Evolutionary conservation across 2,329 filamentous ascomycete species (phyloP), one percentile per base, ranked within the genome.

Genomic region (Alternaria dauci): DNA sequence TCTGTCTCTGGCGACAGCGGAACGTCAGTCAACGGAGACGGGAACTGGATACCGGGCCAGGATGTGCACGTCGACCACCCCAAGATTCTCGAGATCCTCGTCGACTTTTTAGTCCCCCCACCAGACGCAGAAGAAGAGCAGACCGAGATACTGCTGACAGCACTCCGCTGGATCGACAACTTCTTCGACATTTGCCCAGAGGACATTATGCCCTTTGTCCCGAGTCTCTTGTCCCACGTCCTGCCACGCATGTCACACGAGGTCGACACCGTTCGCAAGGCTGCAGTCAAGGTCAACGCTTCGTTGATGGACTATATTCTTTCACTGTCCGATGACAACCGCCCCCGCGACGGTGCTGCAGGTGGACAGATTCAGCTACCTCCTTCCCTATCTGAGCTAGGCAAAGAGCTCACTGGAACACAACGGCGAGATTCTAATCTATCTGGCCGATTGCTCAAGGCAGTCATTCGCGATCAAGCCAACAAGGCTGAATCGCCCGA

Each of bases 121-220:
- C 83, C 90, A n/a, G 70, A 71, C 36, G 39, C 75, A 89, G 94
- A 97, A 76, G 93, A 98, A 42, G 74, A 76, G 54, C 72, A 75
- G 43, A 74, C 73, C 76, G 92, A 97, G 72, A 94, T 96, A 66
- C 87, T 97, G 44, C 85, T 97, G 39, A 96, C 96, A 54, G 93
- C 94, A 3, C 83, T 99, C 28, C 88, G 93, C 63, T 99, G 95
- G 95, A 93, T 99, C 66, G 93, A 97, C 67, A 91, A 91, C 61
- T 97, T 99, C 76, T 91, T 99, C 69, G 94, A 98, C 65, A 98
- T 99, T 46, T 97, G 94, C 70, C 94, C 95, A 0, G 95, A 97
- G 75, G 95, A 99, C 73, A 96, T 99, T 4, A 85, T 99, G 42
- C 91, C 92, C 4, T 98, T 98, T 77, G 95, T 96, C 0, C 96